phyloP scores from a whole-genome alignment of 31 red algal genomes.

The Odonthalia washingtoniensis region DNA sequence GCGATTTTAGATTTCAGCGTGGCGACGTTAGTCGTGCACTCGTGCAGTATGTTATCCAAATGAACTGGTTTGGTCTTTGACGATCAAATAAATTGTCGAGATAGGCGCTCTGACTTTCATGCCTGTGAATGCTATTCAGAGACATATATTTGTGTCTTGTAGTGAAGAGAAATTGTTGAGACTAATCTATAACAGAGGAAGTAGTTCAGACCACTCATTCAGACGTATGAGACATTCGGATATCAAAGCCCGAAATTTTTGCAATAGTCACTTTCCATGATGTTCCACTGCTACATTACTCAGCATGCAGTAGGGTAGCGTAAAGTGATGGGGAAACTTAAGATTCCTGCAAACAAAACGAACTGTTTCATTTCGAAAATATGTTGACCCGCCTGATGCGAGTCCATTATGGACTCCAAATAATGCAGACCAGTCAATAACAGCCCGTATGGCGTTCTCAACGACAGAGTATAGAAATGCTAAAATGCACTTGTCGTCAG shows the following conservation, averaged over 20 bases:
- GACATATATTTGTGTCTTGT: no score
- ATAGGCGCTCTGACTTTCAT: no score
- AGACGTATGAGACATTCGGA: neutral
- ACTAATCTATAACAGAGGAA: neutral
- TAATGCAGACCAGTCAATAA: conserved; percentile 19
- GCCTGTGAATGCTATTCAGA: no score
- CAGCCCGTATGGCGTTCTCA: conserved; percentile 5
- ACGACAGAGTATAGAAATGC: neutral
- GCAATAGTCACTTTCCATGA: neutral
- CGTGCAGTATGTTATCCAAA: no score
- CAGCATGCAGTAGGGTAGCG: conserved; percentile 19
- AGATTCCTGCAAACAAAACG: conserved; percentile 28
- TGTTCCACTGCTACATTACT: neutral
- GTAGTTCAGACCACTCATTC: neutral
- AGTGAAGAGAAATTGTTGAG: conserved; percentile 42
- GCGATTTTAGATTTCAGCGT: no score
- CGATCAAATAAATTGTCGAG: no score
- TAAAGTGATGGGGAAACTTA: conserved; percentile 48
- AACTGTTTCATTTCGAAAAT: conserved; percentile 35
- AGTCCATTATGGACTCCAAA: conserved; percentile 23
- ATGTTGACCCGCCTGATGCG: conserved; percentile 8
- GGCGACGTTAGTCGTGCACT: no score
- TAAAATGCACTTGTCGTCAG: conserved; percentile 37
- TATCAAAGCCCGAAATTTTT: neutral
- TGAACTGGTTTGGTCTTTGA: no score